A percentile compares a stretch with the other conserved stretches of the same genome.
Evolutionary conservation across 805 yeast species (phyloP).

Genomic region (Ogataea wickerhamii): DNA sequence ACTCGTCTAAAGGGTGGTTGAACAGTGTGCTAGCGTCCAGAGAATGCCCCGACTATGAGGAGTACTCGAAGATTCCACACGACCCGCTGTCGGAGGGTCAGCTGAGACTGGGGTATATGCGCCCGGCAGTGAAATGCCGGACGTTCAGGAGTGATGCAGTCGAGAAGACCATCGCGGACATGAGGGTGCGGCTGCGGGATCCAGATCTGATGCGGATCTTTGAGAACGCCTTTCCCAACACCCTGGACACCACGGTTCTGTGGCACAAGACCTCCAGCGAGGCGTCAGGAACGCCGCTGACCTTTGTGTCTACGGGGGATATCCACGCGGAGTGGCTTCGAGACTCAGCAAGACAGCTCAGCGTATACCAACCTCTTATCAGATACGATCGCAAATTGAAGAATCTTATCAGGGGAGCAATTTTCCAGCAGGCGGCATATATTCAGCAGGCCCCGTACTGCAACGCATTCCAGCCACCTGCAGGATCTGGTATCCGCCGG

Average conservation of each 20-base stretch:
- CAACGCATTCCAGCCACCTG: constrained; percentile 89
- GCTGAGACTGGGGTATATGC: constrained; percentile 60
- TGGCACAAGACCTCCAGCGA: constrained; percentile 48
- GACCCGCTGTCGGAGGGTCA: constrained; percentile 57
- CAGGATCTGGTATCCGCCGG: constrained; percentile 42
- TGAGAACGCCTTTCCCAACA: constrained; percentile 83
- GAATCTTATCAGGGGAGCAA: constrained; percentile 69
- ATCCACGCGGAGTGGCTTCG: constrained; percentile 92
- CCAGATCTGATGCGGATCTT: constrained; percentile 69
- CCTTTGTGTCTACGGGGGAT: constrained; percentile 88
- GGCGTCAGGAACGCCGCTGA: constrained; percentile 39
- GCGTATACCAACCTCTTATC: constrained; percentile 66
- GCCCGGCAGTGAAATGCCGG: constrained; percentile 71
- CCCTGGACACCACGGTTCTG: constrained; percentile 80
- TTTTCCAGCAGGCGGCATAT: constrained; percentile 70
- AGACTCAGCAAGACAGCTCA: constrained; percentile 79
- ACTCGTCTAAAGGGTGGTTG: constrained; percentile 16
- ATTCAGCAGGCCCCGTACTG: constrained; percentile 70
- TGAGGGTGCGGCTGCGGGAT: constrained; percentile 48
- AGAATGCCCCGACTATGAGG: constrained; percentile 59
- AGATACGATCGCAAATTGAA: constrained; percentile 46
- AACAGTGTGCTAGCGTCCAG: constrained; percentile 15
- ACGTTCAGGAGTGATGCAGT: constrained; percentile 64
- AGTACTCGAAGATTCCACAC: constrained; percentile 53
- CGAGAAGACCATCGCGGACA: constrained; percentile 54